Percentiles rank a stretch among this genome's conserved stretches.
Evolutionary conservation across 352 stramenopile genomes (phyloP).

Genomic region (Phytophthora sp.): DNA sequence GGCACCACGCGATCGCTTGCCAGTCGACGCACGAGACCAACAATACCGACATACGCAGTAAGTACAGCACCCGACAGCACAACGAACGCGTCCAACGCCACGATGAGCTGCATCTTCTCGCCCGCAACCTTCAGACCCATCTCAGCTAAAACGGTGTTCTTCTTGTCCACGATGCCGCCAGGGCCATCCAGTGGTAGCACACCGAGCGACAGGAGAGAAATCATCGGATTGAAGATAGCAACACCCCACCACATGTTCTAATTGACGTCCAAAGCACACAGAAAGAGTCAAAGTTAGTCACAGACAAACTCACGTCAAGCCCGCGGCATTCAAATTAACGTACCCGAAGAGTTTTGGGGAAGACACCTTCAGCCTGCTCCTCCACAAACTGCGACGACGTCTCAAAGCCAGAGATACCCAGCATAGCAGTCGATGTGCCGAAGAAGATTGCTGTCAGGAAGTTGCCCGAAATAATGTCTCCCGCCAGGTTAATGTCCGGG

Average conservation of each 20-base stretch:
- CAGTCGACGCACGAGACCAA: slow-evolving; percentile 91
- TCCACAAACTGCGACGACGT: slow-evolving; percentile 95
- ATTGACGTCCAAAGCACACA: slow-evolving; percentile 3
- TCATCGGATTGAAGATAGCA: slow-evolving; percentile 94
- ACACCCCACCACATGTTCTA: slow-evolving; percentile 95
- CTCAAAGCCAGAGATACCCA: slow-evolving; percentile 95
- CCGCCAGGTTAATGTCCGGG: slow-evolving; percentile 89
- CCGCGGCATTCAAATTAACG: slow-evolving; percentile 2
- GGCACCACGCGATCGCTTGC: slow-evolving; percentile 90
- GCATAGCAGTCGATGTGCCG: slow-evolving; percentile 93
- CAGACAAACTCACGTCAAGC: background rate
- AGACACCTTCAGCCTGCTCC: slow-evolving; percentile 94
- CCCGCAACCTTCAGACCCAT: slow-evolving; percentile 89
- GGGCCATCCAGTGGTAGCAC: slow-evolving; percentile 85
- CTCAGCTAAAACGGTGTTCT: slow-evolving; percentile 91
- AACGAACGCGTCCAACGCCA: slow-evolving; percentile 94
- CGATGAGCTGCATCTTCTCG: slow-evolving; percentile 73
- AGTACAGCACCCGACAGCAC: slow-evolving; percentile 93
- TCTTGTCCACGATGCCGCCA: slow-evolving; percentile 79
- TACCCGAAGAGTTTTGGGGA: slow-evolving; percentile 92
- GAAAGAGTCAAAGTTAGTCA: slow-evolving; percentile 11
- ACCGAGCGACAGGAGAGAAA: slow-evolving; percentile 91
- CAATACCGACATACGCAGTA: slow-evolving; percentile 94
- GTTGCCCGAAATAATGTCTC: slow-evolving; percentile 78
- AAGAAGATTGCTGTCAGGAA: slow-evolving; percentile 91